A percentile compares a stretch with the other conserved stretches of the same genome.
These are phyloP conservation scores for Platanthera guangdongensis DNA, from an alignment of 106 monocot genomes.

Conservation along the genomic window DNA sequence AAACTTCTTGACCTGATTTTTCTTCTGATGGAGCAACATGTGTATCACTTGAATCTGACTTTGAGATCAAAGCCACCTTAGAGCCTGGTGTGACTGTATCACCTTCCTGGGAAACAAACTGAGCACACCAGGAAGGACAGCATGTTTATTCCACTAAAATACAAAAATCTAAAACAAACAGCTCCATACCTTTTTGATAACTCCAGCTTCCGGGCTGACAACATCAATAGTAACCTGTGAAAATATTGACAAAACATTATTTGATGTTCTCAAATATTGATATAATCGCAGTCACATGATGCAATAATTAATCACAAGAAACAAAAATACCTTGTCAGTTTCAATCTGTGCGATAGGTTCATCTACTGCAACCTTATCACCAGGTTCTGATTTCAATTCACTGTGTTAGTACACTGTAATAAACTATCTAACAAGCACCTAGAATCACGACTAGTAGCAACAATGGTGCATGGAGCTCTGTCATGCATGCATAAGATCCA, in stretches of 20 bases:
- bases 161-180: too few species aligned
- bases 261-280: background rate
- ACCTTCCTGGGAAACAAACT: slow-evolving; percentile 81
- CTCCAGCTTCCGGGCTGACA: slow-evolving; percentile 81
- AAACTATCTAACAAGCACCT: background rate
- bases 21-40: slow-evolving; percentile 93
- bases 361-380: slow-evolving; percentile 68
- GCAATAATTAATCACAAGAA: slow-evolving; percentile 5
- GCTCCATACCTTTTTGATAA: slow-evolving; percentile 60
- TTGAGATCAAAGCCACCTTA: slow-evolving; percentile 82
- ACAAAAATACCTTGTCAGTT: slow-evolving; percentile 75
- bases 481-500: background rate
- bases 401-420: background rate
- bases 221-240: slow-evolving; percentile 92
- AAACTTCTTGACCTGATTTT: slow-evolving; percentile 27
- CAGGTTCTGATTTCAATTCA: slow-evolving; percentile 59
- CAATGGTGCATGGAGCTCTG: too few species aligned
- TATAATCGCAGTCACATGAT: background rate
- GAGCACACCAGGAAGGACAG: background rate
- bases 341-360: slow-evolving; percentile 92
- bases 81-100: slow-evolving; percentile 96
- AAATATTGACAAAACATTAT: background rate
- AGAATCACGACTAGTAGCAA: background rate
- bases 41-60: slow-evolving; percentile 50
- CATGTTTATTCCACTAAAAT: too few species aligned